Evolutionary conservation across 2,329 filamentous ascomycete genomes (phyloP), one percentile per base, ranked within the genome.

Genomic region (Alternaria viburni): DNA sequence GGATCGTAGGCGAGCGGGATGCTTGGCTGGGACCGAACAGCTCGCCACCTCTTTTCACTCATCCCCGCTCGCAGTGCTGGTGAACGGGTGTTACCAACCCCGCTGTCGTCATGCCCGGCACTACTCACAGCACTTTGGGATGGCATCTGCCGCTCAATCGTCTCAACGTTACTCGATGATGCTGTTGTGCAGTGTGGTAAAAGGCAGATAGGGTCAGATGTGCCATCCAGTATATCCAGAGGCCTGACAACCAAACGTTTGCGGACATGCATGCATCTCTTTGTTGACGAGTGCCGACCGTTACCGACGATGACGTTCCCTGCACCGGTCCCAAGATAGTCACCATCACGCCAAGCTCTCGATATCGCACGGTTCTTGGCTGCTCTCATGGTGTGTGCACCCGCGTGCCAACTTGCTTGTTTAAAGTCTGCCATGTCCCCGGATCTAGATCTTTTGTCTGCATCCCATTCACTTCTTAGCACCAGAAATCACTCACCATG

Each of bases 371-470:
- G 58, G 45, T 65, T 63, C 74, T 77, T 77, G 75, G 74, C 74
- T 67, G 51, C 69, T 66, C 63, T 67, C 69, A 72, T 71, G 67
- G 41, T 71, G 67, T 66, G 65, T 59, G 45, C 69, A 68, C 70
- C 55, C 69, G 61, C 65, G 46, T 62, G 57, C 50, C 57, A 63
- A 69, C 58, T 57, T 36, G 51, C 55, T 67, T 59, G 67, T 72
- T 78, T 75, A 76, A 78, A 77, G 70, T 66, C 57, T 64, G 63
- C 60, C 52, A 65, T 63, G 57, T 68, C 72, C 74, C 76, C 71
- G 60, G 67, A 68, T 70, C 68, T 74, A 55, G 67, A 70, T 72
- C 73, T 66, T 67, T 76, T 75, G 73, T 77, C 63, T 68, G 51
- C 54, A 58, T 41, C 54, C 59, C 61, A 72, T 64, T 59, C 71